Percentiles rank a stretch among this genome's conserved stretches.
phyloP scores from a whole-genome alignment of 495 filamentous ascomycete species.

The Schizothecium vesticola region DNA sequence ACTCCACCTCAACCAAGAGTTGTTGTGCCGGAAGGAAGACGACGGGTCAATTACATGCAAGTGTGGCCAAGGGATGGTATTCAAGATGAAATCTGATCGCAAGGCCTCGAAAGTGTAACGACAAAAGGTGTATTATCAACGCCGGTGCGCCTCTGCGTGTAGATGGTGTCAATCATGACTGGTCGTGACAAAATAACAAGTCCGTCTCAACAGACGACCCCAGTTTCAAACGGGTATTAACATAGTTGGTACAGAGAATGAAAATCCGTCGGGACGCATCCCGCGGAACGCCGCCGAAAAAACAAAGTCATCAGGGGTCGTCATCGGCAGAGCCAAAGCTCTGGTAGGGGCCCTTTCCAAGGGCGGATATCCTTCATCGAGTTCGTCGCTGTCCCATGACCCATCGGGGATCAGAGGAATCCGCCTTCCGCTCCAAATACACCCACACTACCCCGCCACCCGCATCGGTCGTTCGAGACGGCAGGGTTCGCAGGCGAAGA shows the following conservation, averaged over 20 bases:
- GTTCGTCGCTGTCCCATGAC: not conserved
- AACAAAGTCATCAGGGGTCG: conserved; percentile 1
- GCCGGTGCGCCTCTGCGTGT: not conserved
- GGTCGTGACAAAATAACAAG: conserved; percentile 10
- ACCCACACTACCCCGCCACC: conserved; percentile 48
- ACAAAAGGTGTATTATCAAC: conserved; percentile 1
- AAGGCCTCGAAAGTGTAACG: not conserved
- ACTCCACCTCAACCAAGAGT: not conserved
- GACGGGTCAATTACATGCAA: not conserved
- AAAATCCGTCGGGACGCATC: not conserved
- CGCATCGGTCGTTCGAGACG: conserved; percentile 23
- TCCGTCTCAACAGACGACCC: not conserved
- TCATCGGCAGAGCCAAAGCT: not conserved
- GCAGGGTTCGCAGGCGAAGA: conserved; percentile 9
- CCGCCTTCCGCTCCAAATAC: conserved; percentile 47
- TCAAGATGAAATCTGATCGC: not conserved
- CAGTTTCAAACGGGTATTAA: conserved; percentile 8
- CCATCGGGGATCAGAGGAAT: conserved; percentile 24
- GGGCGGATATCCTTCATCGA: not conserved
- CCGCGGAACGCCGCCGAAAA: not conserved
- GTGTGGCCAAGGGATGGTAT: not conserved
- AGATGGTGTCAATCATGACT: conserved; percentile 7
- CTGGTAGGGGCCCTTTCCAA: not conserved
- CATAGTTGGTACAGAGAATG: conserved; percentile 4
- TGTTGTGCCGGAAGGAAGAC: not conserved